Conservation (phyloP, 306 rosid genomes). For the Acacia crassicarpa region DNA sequence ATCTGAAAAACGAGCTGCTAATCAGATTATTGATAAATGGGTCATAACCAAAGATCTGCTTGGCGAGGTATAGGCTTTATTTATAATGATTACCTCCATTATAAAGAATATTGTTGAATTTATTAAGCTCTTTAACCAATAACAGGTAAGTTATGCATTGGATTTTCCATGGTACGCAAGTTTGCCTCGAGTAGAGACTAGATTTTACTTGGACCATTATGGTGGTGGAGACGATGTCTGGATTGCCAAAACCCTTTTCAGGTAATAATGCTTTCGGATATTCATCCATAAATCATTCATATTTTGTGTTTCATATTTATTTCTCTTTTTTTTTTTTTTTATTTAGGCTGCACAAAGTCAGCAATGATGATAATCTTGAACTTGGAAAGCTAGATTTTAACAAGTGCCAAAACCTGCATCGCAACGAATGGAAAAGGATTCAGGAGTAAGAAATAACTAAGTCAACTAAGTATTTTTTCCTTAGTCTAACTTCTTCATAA, state of each 20-base stretch:
- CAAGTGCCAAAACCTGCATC: slow-evolving; percentile 57
- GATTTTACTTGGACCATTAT: slow-evolving; percentile 55
- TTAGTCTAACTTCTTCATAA: neutral
- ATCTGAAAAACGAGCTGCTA: neutral
- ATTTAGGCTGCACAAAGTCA: slow-evolving; percentile 53
- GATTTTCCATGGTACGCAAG: slow-evolving; percentile 63
- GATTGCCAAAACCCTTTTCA: slow-evolving; percentile 68
- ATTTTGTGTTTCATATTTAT: neutral
- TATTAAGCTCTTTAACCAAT: neutral
- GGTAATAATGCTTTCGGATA: slow-evolving; percentile 21
- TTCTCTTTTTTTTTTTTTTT: no score
- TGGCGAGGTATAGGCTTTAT: neutral
- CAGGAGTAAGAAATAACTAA: slow-evolving; percentile 40
- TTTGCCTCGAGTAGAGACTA: slow-evolving; percentile 18
- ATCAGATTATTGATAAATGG: neutral
- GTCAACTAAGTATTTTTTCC: no score
- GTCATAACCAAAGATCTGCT: neutral
- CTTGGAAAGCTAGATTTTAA: slow-evolving; percentile 63
- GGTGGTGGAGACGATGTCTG: slow-evolving; percentile 61
- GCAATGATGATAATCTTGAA: slow-evolving; percentile 52
- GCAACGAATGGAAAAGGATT: slow-evolving; percentile 50
- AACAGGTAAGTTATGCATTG: slow-evolving; percentile 52
- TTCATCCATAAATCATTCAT: neutral
- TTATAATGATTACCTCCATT: no score
- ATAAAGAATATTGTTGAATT: no score